Conservation (phyloP, 495 filamentous ascomycete species). For the Hypoxylon intermedium region DNA sequence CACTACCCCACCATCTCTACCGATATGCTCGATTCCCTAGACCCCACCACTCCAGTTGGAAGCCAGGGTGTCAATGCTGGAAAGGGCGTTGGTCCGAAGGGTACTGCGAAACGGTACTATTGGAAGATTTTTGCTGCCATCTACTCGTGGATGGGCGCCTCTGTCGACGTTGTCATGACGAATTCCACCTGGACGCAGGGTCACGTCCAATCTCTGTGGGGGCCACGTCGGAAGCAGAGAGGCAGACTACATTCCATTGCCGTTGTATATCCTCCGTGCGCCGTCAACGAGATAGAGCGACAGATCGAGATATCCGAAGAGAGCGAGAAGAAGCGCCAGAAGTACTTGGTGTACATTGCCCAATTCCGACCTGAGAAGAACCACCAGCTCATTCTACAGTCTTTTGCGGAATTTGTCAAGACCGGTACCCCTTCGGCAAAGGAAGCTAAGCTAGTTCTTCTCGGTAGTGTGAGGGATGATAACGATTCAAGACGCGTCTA, state of each 20-base stretch:
- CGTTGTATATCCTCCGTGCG: slow-evolving; percentile 90
- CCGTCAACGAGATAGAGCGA: slow-evolving; percentile 79
- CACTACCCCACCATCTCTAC: slow-evolving; percentile 99
- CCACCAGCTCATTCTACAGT: slow-evolving; percentile 79
- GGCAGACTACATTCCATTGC: slow-evolving; percentile 55
- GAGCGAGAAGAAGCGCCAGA: slow-evolving; percentile 71
- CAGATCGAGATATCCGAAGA: slow-evolving; percentile 70
- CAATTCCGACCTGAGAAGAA: slow-evolving; percentile 99
- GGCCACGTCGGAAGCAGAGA: slow-evolving; percentile 56
- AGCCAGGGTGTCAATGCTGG: slow-evolving; percentile 83
- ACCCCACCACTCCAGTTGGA: slow-evolving; percentile 62
- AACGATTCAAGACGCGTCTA: slow-evolving; percentile 89
- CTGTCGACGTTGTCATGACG: slow-evolving; percentile 92
- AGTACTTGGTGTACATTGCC: slow-evolving; percentile 85
- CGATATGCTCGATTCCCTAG: slow-evolving; percentile 90
- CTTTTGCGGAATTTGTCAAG: slow-evolving; percentile 76
- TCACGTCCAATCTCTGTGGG: slow-evolving; percentile 86
- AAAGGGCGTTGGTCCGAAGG: slow-evolving; percentile 70
- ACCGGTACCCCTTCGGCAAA: slow-evolving; percentile 51
- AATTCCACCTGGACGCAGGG: slow-evolving; percentile 93
- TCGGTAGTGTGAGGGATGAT: slow-evolving; percentile 85
- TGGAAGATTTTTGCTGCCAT: slow-evolving; percentile 84
- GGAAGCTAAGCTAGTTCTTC: slow-evolving; percentile 74
- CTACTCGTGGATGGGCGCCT: slow-evolving; percentile 80
- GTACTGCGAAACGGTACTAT: slow-evolving; percentile 74